phyloP scores from a whole-genome alignment of 2,329 filamentous ascomycete genomes.

The Verticillium zaregamsianum region DNA sequence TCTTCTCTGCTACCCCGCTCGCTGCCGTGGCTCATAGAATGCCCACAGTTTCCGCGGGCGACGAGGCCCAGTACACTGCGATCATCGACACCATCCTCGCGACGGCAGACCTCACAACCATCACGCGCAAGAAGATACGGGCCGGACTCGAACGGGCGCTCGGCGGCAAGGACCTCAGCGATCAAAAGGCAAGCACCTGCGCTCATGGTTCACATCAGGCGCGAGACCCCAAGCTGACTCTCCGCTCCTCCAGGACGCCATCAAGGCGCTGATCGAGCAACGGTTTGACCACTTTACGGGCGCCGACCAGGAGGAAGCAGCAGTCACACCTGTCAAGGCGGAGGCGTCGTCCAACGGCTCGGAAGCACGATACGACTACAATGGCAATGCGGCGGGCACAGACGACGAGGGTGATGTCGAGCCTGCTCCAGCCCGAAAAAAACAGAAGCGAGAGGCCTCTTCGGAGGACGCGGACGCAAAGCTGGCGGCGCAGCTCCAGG shows the following conservation, averaged over 20 bases:
- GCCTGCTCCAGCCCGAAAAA: constrained; percentile 49
- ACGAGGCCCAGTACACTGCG: constrained; percentile 47
- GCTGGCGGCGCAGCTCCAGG: constrained; percentile 83
- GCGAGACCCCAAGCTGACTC: neutral
- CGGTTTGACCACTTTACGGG: constrained; percentile 66
- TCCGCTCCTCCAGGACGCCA: constrained; percentile 47
- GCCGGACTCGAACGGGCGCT: constrained; percentile 50
- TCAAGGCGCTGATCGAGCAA: constrained; percentile 68
- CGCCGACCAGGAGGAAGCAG: constrained; percentile 36
- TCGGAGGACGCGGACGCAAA: constrained; percentile 77
- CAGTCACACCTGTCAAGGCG: constrained; percentile 27
- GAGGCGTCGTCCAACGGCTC: neutral
- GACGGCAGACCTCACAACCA: constrained; percentile 56
- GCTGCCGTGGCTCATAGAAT: neutral
- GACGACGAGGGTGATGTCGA: neutral
- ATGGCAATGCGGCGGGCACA: neutral
- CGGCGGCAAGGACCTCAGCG: constrained; percentile 52
- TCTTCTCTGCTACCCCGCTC: no score
- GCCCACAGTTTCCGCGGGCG: constrained; percentile 42
- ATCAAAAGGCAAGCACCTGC: constrained; percentile 46
- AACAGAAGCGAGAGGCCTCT: constrained; percentile 60
- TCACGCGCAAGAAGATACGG: constrained; percentile 60
- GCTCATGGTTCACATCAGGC: neutral
- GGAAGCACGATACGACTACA: constrained; percentile 15
- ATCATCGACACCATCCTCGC: constrained; percentile 58